Conservation (phyloP, 495 filamentous ascomycete genomes). For the Hamigera avellanea region DNA sequence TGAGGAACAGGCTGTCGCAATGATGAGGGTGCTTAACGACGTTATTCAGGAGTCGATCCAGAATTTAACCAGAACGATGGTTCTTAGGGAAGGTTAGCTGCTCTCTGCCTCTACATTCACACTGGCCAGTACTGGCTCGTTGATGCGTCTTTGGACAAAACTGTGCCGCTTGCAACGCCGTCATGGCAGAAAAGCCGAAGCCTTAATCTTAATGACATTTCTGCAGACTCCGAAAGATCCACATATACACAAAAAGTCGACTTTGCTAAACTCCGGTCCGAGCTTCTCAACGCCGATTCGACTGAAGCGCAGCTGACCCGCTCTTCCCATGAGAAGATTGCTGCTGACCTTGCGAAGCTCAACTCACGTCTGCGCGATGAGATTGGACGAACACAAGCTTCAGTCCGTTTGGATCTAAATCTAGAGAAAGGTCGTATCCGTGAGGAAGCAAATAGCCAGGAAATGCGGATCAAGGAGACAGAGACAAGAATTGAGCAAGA, state of each 20-base stretch:
- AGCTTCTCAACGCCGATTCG: constrained; percentile 81
- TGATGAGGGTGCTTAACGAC: constrained; percentile 96
- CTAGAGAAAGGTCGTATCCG: constrained; percentile 94
- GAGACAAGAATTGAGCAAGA: constrained; percentile 98
- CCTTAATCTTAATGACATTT: background rate
- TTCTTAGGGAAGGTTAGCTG: constrained; percentile 68
- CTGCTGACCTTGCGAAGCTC: constrained; percentile 89
- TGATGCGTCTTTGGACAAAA: no score
- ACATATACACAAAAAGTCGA: constrained; percentile 99
- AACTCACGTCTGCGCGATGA: constrained; percentile 84
- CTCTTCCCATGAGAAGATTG: constrained; percentile 81
- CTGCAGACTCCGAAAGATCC: constrained; percentile 43
- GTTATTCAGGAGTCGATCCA: constrained; percentile 98
- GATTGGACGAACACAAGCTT: constrained; percentile 84
- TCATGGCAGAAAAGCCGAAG: background rate
- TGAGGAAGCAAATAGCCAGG: constrained; percentile 93
- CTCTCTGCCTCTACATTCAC: no score
- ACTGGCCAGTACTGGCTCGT: no score
- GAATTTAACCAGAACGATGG: constrained; percentile 97
- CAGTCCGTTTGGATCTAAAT: constrained; percentile 84
- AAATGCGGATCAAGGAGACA: constrained; percentile 97
- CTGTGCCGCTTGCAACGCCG: no score
- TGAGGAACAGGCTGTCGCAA: constrained; percentile 85
- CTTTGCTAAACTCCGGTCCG: constrained; percentile 95
- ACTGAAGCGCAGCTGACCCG: constrained; percentile 82